Percentiles rank a stretch among this genome's conserved stretches.
Evolutionary conservation across 768 basidiomycete genomes (phyloP).

Genomic region (Boletus edulis): DNA sequence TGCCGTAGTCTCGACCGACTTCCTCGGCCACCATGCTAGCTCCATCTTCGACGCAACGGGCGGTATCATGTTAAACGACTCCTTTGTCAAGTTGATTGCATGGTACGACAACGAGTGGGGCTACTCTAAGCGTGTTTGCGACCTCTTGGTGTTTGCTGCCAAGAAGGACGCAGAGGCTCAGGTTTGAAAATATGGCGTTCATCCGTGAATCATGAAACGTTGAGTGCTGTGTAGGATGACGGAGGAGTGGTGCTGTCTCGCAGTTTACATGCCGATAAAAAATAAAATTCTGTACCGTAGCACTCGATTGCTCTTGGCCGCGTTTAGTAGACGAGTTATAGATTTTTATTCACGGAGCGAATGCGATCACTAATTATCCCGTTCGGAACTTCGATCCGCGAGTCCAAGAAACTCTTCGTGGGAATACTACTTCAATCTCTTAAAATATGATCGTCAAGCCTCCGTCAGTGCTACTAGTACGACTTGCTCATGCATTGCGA

Average conservation of each 20-base stretch:
- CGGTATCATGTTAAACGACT: constrained; percentile 87
- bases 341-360: not conserved
- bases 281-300: constrained; percentile 13
- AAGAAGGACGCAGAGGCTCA: constrained; percentile 54
- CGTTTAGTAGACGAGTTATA: not conserved
- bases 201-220: not conserved
- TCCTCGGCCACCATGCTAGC: constrained; percentile 73
- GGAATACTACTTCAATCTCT: too few relatives aligned
- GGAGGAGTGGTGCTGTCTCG: not conserved
- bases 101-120: constrained; percentile 98
- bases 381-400: too few relatives aligned
- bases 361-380: too few relatives aligned
- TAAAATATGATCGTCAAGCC: constrained; percentile 1
- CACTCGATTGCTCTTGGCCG: not conserved
- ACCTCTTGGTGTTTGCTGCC: constrained; percentile 81
- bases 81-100: constrained; percentile 94
- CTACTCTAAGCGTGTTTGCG: constrained; percentile 91
- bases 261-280: not conserved
- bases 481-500: constrained; percentile 6
- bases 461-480: not conserved
- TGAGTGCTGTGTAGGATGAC: constrained; percentile 15
- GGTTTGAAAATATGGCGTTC: constrained; percentile 6
- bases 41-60: constrained; percentile 93
- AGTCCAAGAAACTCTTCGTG: too few relatives aligned
- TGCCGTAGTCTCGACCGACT: constrained; percentile 90